Conservation (phyloP, 257 asterid genomes). For the Penstemon davidsonii region DNA sequence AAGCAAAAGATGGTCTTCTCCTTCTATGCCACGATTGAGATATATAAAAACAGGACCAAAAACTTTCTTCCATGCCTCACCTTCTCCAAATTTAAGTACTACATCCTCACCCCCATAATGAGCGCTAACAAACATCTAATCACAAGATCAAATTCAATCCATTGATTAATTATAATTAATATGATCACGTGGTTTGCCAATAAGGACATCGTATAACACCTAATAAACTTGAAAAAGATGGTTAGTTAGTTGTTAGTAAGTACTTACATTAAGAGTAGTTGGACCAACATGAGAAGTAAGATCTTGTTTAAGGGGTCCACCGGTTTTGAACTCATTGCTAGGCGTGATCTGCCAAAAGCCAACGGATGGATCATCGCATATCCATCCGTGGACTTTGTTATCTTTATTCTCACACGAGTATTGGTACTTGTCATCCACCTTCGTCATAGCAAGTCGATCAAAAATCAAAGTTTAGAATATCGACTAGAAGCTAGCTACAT, state of each 20-base stretch:
- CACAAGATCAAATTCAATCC: not conserved
- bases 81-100: slow-evolving; percentile 56
- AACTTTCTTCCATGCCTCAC: slow-evolving; percentile 80
- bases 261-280: slow-evolving; percentile 57
- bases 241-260: too few relatives aligned
- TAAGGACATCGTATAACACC: too few relatives aligned
- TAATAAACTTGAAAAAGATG: too few relatives aligned
- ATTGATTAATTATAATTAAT: too few relatives aligned
- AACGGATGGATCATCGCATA: slow-evolving; percentile 55
- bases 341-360: slow-evolving; percentile 76
- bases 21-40: slow-evolving; percentile 46
- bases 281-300: slow-evolving; percentile 89
- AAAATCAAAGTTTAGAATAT: not conserved
- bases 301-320: slow-evolving; percentile 77
- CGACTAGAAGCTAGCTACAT: not conserved
- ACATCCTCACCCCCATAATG: slow-evolving; percentile 80
- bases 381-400: slow-evolving; percentile 73
- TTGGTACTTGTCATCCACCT: slow-evolving; percentile 84
- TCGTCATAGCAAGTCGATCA: not conserved
- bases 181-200: too few relatives aligned
- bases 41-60: slow-evolving; percentile 86
- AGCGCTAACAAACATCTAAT: slow-evolving; percentile 74
- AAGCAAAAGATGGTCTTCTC: slow-evolving; percentile 47
- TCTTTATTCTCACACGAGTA: slow-evolving; percentile 66
- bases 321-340: slow-evolving; percentile 66